A percentile compares a stretch with the other conserved stretches of the same genome.
Conservation (phyloP, 257 asterid species). For the Capsicum pubescens region DNA sequence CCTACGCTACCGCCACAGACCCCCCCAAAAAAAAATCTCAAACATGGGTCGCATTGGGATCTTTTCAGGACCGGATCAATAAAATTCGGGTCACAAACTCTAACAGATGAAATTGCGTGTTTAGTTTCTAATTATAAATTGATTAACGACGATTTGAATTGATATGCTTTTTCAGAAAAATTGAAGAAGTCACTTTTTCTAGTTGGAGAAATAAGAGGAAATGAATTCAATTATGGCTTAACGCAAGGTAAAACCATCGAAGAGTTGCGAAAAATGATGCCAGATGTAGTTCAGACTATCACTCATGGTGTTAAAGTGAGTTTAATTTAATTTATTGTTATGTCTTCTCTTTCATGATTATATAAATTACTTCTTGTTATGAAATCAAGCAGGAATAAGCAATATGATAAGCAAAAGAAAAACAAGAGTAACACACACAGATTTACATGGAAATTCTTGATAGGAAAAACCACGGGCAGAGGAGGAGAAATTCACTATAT, state of each 20-base stretch:
- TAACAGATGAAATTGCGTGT: neutral
- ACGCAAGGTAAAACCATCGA: conserved; percentile 36
- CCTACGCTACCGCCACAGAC: no score
- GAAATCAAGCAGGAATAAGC: no score
- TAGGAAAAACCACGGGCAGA: no score
- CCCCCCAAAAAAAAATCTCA: no score
- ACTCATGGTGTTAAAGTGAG: conserved; percentile 32
- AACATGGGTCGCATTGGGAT: no score
- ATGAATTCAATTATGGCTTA: conserved; percentile 33
- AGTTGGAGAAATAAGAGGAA: conserved; percentile 40
- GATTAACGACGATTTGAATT: neutral
- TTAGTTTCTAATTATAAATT: neutral
- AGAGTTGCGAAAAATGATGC: conserved; percentile 23
- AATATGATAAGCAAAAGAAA: no score
- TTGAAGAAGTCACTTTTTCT: conserved; percentile 27
- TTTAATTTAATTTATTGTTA: neutral
- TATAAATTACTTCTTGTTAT: neutral
- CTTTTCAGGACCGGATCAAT: no score
- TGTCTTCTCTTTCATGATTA: neutral
- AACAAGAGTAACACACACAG: no score
- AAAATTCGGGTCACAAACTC: no score
- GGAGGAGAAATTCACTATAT: no score
- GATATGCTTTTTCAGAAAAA: neutral
- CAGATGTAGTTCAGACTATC: conserved; percentile 33
- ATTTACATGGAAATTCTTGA: no score